Percentiles rank a stretch among this genome's conserved stretches.
Evolutionary conservation across 768 basidiomycete genomes (phyloP).

Genomic region (Butyriboletus loyo): DNA sequence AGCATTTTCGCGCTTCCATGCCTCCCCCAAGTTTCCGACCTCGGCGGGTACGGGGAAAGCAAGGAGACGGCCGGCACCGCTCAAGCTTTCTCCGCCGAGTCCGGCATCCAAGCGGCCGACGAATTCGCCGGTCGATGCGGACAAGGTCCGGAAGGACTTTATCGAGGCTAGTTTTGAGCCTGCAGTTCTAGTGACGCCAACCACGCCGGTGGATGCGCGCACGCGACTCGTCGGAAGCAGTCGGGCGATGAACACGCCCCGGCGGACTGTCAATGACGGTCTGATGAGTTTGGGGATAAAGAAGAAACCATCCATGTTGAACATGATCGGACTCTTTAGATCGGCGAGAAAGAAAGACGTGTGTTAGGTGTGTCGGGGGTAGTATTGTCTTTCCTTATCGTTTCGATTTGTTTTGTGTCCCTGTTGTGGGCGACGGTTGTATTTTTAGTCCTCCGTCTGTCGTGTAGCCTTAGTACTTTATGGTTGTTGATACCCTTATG

Average conservation of each 20-base stretch:
- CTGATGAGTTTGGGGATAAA: slow-evolving; percentile 12
- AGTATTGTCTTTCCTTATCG: neutral
- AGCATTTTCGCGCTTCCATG: slow-evolving; percentile 22
- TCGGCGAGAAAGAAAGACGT: slow-evolving; percentile 21
- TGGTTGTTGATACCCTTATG: neutral
- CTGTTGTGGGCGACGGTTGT: neutral
- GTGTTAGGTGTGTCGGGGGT: neutral
- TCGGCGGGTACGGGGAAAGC: slow-evolving; percentile 27
- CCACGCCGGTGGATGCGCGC: neutral
- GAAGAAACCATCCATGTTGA: slow-evolving; percentile 24
- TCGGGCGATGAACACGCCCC: slow-evolving; percentile 6
- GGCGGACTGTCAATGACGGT: slow-evolving; percentile 5
- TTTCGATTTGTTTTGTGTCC: neutral
- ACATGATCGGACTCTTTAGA: slow-evolving; percentile 33
- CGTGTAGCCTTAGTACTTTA: neutral
- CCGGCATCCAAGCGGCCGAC: slow-evolving; percentile 31
- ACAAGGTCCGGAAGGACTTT: slow-evolving; percentile 39
- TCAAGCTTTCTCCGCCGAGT: slow-evolving; percentile 36
- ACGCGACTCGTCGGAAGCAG: neutral
- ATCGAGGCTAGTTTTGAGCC: slow-evolving; percentile 46
- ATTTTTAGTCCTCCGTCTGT: neutral
- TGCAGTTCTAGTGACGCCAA: neutral
- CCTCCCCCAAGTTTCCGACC: slow-evolving; percentile 8
- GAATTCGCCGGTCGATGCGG: slow-evolving; percentile 36
- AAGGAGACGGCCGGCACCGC: slow-evolving; percentile 42